Conservation (phyloP, 2,329 filamentous ascomycete species). For the Hypocreales sp. region DNA sequence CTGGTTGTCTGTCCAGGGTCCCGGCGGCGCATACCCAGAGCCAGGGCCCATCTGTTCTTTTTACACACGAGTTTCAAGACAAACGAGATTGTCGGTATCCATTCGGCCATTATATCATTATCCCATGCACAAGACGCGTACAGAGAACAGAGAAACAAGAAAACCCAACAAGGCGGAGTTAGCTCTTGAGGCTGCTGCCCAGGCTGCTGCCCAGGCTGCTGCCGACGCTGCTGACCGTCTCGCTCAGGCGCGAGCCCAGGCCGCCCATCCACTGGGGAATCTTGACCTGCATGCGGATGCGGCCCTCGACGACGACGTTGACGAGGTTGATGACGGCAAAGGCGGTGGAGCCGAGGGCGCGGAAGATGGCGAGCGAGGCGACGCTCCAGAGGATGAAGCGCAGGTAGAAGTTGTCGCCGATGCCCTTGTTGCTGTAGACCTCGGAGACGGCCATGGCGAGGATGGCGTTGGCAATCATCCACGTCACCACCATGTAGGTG, state of each 20-base stretch:
- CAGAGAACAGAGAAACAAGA: slow-evolving; percentile 1
- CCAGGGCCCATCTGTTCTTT: too few relatives aligned
- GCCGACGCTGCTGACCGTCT: slow-evolving; percentile 33
- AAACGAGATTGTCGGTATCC: too few relatives aligned
- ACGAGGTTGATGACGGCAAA: slow-evolving; percentile 76
- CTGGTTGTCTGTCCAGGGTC: too few relatives aligned
- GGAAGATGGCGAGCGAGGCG: slow-evolving; percentile 72
- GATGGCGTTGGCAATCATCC: slow-evolving; percentile 85
- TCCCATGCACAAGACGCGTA: too few relatives aligned
- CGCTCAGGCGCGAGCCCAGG: slow-evolving; percentile 25
- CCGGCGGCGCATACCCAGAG: too few relatives aligned
- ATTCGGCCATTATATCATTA: too few relatives aligned
- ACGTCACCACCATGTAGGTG: slow-evolving; percentile 93
- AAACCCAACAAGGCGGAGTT: slow-evolving; percentile 4
- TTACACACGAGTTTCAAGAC: too few relatives aligned
- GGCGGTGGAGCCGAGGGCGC: slow-evolving; percentile 64
- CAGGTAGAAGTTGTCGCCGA: slow-evolving; percentile 78
- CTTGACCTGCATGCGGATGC: slow-evolving; percentile 46
- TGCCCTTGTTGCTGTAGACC: slow-evolving; percentile 55
- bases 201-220: slow-evolving; percentile 25
- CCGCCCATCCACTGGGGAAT: slow-evolving; percentile 27
- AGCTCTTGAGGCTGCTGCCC: slow-evolving; percentile 23
- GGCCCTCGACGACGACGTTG: slow-evolving; percentile 75
- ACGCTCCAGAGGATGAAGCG: slow-evolving; percentile 90
- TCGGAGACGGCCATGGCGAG: slow-evolving; percentile 89